Percentiles rank a stretch among this genome's conserved stretches.
phyloP scores from a whole-genome alignment of 495 filamentous ascomycete genomes.

The Aspergillus cavernicola region DNA sequence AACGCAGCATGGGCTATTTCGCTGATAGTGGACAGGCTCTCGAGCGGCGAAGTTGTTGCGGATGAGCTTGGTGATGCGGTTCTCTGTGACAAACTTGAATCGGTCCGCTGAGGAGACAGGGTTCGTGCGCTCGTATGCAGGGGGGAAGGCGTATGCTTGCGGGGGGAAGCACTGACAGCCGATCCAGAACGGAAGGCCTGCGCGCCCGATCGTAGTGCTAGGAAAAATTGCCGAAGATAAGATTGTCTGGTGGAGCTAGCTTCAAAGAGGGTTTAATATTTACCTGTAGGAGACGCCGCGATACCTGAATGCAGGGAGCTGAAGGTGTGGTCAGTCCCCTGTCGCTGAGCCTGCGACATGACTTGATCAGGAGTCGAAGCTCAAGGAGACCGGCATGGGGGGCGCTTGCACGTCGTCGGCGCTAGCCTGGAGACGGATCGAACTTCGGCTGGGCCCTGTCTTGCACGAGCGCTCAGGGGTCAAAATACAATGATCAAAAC shows the following conservation, averaged over 20 bases:
- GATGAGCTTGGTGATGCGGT: conserved; percentile 30
- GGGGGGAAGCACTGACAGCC: conserved; percentile 25
- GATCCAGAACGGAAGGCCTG: conserved; percentile 22
- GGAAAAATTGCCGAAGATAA: conserved; percentile 33
- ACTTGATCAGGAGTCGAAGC: conserved; percentile 26
- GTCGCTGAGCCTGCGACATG: conserved; percentile 41
- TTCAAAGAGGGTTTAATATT: conserved; percentile 13
- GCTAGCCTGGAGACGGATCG: conserved; percentile 16
- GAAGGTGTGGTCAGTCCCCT: conserved; percentile 27
- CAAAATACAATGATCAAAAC: neutral
- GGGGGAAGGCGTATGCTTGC: conserved; percentile 32
- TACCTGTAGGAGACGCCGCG: conserved; percentile 15
- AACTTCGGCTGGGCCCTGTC: conserved; percentile 10
- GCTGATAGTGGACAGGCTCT: conserved; percentile 20
- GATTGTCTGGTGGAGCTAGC: conserved; percentile 15
- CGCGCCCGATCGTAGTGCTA: conserved; percentile 30
- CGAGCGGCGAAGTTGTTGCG: conserved; percentile 23
- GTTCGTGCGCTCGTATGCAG: conserved; percentile 33
- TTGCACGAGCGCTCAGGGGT: conserved; percentile 18
- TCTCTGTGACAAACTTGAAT: conserved; percentile 27
- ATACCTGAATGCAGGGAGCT: conserved; percentile 8
- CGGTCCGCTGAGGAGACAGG: conserved; percentile 21
- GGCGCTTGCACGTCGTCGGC: conserved; percentile 12
- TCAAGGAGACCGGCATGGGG: conserved; percentile 10
- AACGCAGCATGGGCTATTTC: conserved; percentile 34